These are phyloP conservation scores for Polychytrium aggregatum DNA, from an alignment of 192 early-diverging fungal species.

Conservation along the genomic window DNA sequence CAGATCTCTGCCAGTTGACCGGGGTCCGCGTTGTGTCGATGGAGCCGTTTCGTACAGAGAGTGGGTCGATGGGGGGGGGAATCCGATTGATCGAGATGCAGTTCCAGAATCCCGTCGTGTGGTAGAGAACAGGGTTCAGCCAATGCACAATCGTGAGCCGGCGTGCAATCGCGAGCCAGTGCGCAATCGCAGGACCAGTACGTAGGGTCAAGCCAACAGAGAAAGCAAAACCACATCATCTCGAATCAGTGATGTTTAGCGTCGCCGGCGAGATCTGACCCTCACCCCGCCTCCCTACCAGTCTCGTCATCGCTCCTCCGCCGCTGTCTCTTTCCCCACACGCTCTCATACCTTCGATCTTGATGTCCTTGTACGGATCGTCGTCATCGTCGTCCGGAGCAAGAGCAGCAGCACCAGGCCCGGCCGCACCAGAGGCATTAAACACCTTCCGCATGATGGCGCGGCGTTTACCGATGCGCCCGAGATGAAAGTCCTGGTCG, in stretches of 20 bases:
- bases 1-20: too few relatives aligned
- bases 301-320: too few relatives aligned
- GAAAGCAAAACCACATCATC: too few relatives aligned
- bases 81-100: slow-evolving; percentile 2
- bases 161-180: neutral
- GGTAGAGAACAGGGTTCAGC: neutral
- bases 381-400: slow-evolving; percentile 40
- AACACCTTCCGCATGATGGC: slow-evolving; percentile 20
- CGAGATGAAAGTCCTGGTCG: slow-evolving; percentile 11
- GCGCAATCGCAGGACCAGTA: neutral
- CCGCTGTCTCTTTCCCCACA: neutral
- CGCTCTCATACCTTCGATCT: slow-evolving; percentile 33
- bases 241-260: too few relatives aligned
- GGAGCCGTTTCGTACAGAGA: slow-evolving; percentile 20
- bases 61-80: neutral
- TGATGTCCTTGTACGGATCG: slow-evolving; percentile 53
- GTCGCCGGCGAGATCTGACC: too few relatives aligned
- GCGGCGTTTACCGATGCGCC: slow-evolving; percentile 23
- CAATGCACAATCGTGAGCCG: slow-evolving; percentile 1
- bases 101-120: too few relatives aligned
- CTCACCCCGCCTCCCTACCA: too few relatives aligned
- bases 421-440: neutral
- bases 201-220: too few relatives aligned
- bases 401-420: slow-evolving; percentile 20
- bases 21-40: too few relatives aligned